A percentile compares a stretch with the other conserved stretches of the same genome.
Conservation (phyloP, 805 yeast species). For the Scheffersomyces stipitis region DNA sequence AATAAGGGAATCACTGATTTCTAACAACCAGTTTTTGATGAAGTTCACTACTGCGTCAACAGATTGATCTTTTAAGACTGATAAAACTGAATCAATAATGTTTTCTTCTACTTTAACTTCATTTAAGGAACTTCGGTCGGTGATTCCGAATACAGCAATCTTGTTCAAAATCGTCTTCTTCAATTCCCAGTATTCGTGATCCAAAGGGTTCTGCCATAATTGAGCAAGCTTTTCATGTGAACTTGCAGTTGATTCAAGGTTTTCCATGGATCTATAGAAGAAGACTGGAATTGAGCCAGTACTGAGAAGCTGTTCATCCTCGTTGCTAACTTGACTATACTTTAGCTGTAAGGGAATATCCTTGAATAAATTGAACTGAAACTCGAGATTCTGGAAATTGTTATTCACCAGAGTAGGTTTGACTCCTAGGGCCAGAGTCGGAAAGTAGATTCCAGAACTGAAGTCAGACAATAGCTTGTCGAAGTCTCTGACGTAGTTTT, state of each 20-base stretch:
- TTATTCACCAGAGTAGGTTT: slow-evolving; percentile 28
- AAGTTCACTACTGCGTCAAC: slow-evolving; percentile 25
- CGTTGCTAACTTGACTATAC: slow-evolving; percentile 10
- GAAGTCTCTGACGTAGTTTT: slow-evolving; percentile 24
- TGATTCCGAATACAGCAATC: slow-evolving; percentile 17
- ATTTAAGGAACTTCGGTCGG: too few species aligned
- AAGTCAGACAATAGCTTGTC: slow-evolving; percentile 20
- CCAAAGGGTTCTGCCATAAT: slow-evolving; percentile 31
- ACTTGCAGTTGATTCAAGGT: slow-evolving; percentile 14
- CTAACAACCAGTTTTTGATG: slow-evolving; percentile 40
- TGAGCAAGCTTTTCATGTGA: slow-evolving; percentile 3
- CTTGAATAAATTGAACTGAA: slow-evolving; percentile 38
- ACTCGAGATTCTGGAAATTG: slow-evolving; percentile 37
- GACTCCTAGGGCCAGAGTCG: slow-evolving; percentile 24
- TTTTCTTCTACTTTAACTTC: slow-evolving; percentile 22
- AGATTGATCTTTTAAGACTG: slow-evolving; percentile 6
- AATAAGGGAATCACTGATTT: slow-evolving; percentile 39
- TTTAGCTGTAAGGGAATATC: slow-evolving; percentile 39
- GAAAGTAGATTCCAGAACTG: slow-evolving; percentile 41
- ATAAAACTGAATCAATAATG: slow-evolving; percentile 18
- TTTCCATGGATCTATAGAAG: slow-evolving; percentile 19
- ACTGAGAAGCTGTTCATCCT: slow-evolving; percentile 17
- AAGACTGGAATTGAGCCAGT: slow-evolving; percentile 34
- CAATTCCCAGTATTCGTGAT: slow-evolving; percentile 33
- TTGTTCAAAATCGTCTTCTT: slow-evolving; percentile 27